Percentiles rank a stretch among this genome's conserved stretches.
These are phyloP conservation scores for Aspergillus glaucus DNA, from an alignment of 2,329 filamentous ascomycete species.

Conservation along the genomic window DNA sequence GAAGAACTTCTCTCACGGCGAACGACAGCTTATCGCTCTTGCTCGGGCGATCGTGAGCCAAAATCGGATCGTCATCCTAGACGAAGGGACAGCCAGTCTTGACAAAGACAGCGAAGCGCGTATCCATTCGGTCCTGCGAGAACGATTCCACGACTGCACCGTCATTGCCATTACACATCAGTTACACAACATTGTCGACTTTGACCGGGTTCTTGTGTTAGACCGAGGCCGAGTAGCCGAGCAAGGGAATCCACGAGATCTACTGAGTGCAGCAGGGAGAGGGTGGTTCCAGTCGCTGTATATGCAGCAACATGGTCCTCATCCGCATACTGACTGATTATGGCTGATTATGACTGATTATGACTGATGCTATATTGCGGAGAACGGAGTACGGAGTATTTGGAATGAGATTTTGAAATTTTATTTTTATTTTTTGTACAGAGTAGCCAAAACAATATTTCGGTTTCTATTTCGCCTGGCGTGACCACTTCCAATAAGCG, in stretches of 20 bases:
- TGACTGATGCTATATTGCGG: background rate
- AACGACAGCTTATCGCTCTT: conserved; percentile 53
- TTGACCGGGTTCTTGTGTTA: conserved; percentile 4
- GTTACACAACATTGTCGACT: conserved; percentile 2
- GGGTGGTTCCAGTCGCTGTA: conserved; percentile 4
- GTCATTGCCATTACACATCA: conserved; percentile 4
- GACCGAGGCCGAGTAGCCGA: conserved; percentile 2
- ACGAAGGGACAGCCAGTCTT: conserved; percentile 19
- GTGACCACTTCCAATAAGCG: no score
- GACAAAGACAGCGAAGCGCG: conserved; percentile 5
- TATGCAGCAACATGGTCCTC: conserved; percentile 2
- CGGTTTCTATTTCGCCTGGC: background rate
- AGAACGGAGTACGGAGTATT: no score
- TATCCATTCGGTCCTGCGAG: conserved; percentile 1
- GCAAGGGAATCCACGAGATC: conserved; percentile 1
- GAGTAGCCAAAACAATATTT: background rate
- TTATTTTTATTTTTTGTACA: background rate
- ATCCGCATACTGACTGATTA: background rate
- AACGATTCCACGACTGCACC: conserved; percentile 1
- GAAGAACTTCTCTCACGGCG: conserved; percentile 36
- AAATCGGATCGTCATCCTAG: conserved; percentile 21
- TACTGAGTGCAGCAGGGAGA: background rate
- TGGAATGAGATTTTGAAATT: background rate
- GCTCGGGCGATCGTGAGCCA: conserved; percentile 46
- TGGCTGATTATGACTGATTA: background rate